Base-by-base conservation (phyloP, 2,329 filamentous ascomycete genomes). In the Aotearoamyces nothofagi region DNA sequence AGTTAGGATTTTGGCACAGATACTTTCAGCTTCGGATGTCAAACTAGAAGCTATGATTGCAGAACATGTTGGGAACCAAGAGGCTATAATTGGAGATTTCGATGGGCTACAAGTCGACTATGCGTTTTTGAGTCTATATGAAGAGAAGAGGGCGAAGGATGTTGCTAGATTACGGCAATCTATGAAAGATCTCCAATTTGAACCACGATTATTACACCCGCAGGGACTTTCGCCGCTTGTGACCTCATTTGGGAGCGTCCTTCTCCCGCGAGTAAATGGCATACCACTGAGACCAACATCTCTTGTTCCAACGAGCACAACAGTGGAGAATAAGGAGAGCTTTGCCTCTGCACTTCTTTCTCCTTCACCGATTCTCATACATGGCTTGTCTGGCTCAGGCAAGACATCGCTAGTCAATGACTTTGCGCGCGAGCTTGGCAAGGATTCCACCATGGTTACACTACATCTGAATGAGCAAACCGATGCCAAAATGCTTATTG, bases 381-480 rank as follows among this genome's bases (percentile, higher is more conserved):
- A 83, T 37, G 90, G 90, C 1, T 60, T 81, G 9, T 70, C 87
- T 5, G 87, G 92, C 12, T 79, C 79, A 17, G 90, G 90, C 28
- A 99, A 99, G 58, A 94, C 90, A 0, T 74, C 81, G 0, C 55
- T 92, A 12, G 70, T 92, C 9, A 78, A 82, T 39, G 78, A 94
- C 49, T 67, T 87, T 35, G 86, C 87, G 14, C 70, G 69, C 43
- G 69, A 78, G 40, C 68, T 96, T 31, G 80, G 79, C 36, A 82
- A 82, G 54, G 69, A 80, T 13, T 68, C 75, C 5, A 71, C 69
- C 34, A 84, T 98, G 73, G 78, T 98, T 29, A 96, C 87, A 3
- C 63, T 99, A 16, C 87, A 98, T 53, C 61, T 99, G 17, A 98
- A 98, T 49, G 90, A 96, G 53, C 92, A 99, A 53, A 96, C 86